Conservation (phyloP, 768 basidiomycete species). For the Psilocybe sp. region DNA sequence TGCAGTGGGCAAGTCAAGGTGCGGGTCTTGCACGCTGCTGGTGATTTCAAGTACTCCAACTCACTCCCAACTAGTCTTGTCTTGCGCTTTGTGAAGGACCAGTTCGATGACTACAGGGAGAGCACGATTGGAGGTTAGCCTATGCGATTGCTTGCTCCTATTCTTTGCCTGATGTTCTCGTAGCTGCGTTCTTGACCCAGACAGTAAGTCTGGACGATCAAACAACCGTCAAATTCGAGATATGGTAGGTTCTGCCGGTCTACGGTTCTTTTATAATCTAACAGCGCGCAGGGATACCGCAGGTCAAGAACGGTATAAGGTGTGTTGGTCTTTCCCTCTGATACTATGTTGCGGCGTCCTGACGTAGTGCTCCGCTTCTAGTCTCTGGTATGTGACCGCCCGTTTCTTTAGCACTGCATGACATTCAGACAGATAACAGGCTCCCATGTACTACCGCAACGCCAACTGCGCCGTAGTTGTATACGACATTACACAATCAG, state of each 20-base stretch:
- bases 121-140: conserved; percentile 84
- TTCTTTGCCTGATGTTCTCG: conserved; percentile 15
- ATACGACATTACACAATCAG: conserved; percentile 91
- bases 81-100: conserved; percentile 93
- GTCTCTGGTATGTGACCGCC: conserved; percentile 35
- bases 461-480: conserved; percentile 94
- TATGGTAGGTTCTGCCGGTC: conserved; percentile 63
- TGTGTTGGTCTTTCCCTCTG: conserved; percentile 24
- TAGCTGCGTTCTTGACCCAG: conserved; percentile 98
- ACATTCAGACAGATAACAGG: conserved; percentile 36
- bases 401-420: conserved; percentile 33
- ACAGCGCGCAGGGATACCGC: conserved; percentile 78
- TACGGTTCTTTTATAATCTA: conserved; percentile 1
- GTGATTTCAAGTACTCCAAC: conserved; percentile 8
- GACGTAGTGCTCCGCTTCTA: conserved; percentile 16
- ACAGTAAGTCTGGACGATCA: conserved; percentile 89
- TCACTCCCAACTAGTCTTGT: conserved; percentile 66
- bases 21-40: conserved; percentile 21
- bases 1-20: conserved; percentile 97
- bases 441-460: conserved; percentile 96
- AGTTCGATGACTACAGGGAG: conserved; percentile 94
- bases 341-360: conserved; percentile 12
- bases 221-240: conserved; percentile 96
- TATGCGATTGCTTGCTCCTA: conserved; percentile 6
- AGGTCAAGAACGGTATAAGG: conserved; percentile 94